Evolutionary conservation across 345 rosid genomes (phyloP).

Genomic region (Garcia nutans): DNA sequence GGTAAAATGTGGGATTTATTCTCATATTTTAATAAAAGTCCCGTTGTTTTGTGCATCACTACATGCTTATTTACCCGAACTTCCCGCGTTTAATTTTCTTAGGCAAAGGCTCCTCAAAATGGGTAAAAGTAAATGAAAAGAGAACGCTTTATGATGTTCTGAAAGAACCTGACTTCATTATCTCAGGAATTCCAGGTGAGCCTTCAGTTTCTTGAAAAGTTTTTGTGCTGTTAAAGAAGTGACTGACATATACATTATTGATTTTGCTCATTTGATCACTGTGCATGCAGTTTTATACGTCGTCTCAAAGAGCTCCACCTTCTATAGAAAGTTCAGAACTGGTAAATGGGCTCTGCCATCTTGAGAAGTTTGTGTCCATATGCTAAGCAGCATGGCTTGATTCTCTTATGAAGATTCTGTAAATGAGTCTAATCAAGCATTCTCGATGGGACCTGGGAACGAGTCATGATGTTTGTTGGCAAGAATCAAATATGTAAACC

Average conservation of each 20-base stretch:
- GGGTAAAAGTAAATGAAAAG: constrained; percentile 77
- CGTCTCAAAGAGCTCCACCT: constrained; percentile 64
- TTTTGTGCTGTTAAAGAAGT: neutral
- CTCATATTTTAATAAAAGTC: too few relatives aligned
- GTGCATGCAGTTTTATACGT: constrained; percentile 57
- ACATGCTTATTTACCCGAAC: neutral
- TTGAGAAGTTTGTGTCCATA: neutral
- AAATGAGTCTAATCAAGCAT: neutral
- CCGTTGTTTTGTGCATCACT: neutral
- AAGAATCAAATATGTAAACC: neutral
- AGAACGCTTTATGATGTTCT: constrained; percentile 59
- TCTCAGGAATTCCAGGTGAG: constrained; percentile 72
- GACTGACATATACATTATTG: neutral
- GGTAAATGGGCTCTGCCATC: constrained; percentile 58
- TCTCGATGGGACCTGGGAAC: too few relatives aligned
- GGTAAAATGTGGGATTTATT: too few relatives aligned
- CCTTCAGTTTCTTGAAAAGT: too few relatives aligned
- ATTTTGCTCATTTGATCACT: neutral
- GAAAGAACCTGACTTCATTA: constrained; percentile 56
- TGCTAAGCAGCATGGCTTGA: neutral
- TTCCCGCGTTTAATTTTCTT: neutral
- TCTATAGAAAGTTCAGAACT: constrained; percentile 57
- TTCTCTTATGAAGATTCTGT: neutral
- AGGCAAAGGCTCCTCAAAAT: constrained; percentile 46
- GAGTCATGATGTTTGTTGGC: neutral